phyloP scores from a whole-genome alignment of 129 eudicot species.

The Artemisia annua region DNA sequence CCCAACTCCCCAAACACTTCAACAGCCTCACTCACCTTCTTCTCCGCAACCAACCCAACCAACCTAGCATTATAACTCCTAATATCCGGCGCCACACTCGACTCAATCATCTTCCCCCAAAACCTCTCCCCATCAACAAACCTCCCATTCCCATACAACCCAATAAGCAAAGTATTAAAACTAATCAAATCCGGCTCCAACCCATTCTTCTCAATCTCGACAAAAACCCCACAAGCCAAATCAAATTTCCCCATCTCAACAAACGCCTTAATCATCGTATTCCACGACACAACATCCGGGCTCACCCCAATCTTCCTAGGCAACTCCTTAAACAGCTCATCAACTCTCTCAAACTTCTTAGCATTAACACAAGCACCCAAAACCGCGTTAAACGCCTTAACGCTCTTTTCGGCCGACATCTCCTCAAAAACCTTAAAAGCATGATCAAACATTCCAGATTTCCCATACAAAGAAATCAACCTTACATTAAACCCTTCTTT shows the following conservation, averaged over 20 bases:
- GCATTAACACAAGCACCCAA: constrained; percentile 53
- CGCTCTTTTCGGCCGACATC: constrained; percentile 55
- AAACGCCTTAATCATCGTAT: constrained; percentile 42
- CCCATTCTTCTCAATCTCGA: constrained; percentile 48
- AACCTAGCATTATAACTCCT: constrained; percentile 52
- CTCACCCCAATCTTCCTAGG: constrained; percentile 34
- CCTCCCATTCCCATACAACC: constrained; percentile 34
- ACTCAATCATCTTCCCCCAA: constrained; percentile 43
- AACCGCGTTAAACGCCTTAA: constrained; percentile 57
- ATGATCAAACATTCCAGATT: constrained; percentile 53
- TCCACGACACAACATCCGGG: constrained; percentile 51
- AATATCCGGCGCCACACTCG: constrained; percentile 35
- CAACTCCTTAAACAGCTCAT: constrained; percentile 36
- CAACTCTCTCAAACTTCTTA: constrained; percentile 34
- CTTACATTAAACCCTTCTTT: constrained; percentile 50
- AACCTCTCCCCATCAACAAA: constrained; percentile 50
- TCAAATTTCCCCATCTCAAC: constrained; percentile 51
- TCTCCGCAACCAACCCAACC: constrained; percentile 39
- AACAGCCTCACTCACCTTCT: constrained; percentile 40
- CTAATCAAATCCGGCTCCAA: constrained; percentile 42
- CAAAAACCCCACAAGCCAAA: constrained; percentile 27
- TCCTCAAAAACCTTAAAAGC: constrained; percentile 70
- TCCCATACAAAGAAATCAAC: constrained; percentile 48
- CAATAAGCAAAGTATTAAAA: constrained; percentile 47
- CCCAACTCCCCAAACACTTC: constrained; percentile 39